Percentiles rank a stretch among this genome's conserved stretches.
Conservation (phyloP, 768 basidiomycete genomes). For the Leccinum broughii region DNA sequence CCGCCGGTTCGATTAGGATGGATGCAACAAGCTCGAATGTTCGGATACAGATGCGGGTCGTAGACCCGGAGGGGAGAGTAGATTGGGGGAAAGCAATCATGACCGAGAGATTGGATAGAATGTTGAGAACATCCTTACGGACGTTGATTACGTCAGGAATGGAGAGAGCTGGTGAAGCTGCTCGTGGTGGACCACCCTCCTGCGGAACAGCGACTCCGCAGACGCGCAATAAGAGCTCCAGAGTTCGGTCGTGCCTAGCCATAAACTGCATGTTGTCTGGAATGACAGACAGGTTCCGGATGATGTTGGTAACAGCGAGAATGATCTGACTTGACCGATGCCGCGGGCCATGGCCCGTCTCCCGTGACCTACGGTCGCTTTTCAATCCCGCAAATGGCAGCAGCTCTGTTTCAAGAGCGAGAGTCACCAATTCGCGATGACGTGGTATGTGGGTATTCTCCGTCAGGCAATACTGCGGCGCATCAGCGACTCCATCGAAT, state of each 20-base stretch:
- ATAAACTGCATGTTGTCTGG: slow-evolving; percentile 70
- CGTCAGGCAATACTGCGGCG: slow-evolving; percentile 26
- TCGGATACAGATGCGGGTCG: slow-evolving; percentile 52
- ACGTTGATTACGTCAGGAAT: slow-evolving; percentile 68
- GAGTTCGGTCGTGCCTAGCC: slow-evolving; percentile 59
- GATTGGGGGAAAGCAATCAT: slow-evolving; percentile 48
- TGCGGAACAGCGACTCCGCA: slow-evolving; percentile 47
- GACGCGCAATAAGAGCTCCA: slow-evolving; percentile 70
- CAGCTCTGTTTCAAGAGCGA: slow-evolving; percentile 56
- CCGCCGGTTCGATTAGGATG: slow-evolving; percentile 68
- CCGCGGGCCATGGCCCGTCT: slow-evolving; percentile 51
- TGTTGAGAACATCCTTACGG: slow-evolving; percentile 75
- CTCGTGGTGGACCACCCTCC: slow-evolving; percentile 35
- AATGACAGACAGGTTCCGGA: slow-evolving; percentile 83
- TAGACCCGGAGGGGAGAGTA: slow-evolving; percentile 41
- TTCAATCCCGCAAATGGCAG: slow-evolving; percentile 61
- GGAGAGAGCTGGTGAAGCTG: slow-evolving; percentile 61
- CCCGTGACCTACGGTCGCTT: slow-evolving; percentile 46
- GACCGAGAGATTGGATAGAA: slow-evolving; percentile 61
- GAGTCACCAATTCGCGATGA: slow-evolving; percentile 61
- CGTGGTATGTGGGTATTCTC: slow-evolving; percentile 49
- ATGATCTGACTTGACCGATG: slow-evolving; percentile 67
- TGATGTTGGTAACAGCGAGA: slow-evolving; percentile 70
- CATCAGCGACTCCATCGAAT: slow-evolving; percentile 52
- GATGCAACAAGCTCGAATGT: slow-evolving; percentile 70